Conservation (phyloP, 163 green algal species). For the Chlamydomonas reinhardtii region DNA sequence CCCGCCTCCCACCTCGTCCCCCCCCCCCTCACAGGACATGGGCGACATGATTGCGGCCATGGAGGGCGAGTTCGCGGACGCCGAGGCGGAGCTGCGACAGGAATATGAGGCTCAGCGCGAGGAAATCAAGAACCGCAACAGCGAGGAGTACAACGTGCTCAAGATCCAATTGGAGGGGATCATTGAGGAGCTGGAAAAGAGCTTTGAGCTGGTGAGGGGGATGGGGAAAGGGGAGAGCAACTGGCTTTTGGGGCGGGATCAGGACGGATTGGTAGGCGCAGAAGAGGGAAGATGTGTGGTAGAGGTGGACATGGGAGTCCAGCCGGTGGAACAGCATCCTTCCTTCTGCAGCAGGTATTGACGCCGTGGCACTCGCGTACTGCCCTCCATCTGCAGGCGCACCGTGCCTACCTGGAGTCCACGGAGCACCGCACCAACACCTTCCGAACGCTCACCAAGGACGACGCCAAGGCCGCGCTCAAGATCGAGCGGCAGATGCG, state of each 20-base stretch:
- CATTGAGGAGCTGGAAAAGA: constrained; percentile 90
- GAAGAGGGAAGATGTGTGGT: too few species aligned
- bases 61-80: constrained; percentile 80
- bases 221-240: neutral
- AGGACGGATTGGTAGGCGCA: too few species aligned
- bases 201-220: constrained; percentile 81
- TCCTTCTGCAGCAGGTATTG: neutral
- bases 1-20: too few species aligned
- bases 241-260: neutral
- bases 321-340: too few species aligned
- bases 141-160: constrained; percentile 93
- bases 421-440: constrained; percentile 80
- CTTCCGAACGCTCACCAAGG: constrained; percentile 84
- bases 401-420: constrained; percentile 80
- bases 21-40: constrained; percentile 66
- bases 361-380: too few species aligned
- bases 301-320: too few species aligned
- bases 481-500: constrained; percentile 90
- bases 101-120: constrained; percentile 73
- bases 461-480: constrained; percentile 77
- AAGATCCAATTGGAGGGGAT: constrained; percentile 89
- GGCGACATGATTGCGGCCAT: constrained; percentile 83
- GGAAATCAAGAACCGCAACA: constrained; percentile 87
- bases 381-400: constrained; percentile 48
- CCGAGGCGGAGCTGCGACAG: constrained; percentile 70